Conservation (phyloP, 352 stramenopile genomes). For the Phytopythium helicoides region DNA sequence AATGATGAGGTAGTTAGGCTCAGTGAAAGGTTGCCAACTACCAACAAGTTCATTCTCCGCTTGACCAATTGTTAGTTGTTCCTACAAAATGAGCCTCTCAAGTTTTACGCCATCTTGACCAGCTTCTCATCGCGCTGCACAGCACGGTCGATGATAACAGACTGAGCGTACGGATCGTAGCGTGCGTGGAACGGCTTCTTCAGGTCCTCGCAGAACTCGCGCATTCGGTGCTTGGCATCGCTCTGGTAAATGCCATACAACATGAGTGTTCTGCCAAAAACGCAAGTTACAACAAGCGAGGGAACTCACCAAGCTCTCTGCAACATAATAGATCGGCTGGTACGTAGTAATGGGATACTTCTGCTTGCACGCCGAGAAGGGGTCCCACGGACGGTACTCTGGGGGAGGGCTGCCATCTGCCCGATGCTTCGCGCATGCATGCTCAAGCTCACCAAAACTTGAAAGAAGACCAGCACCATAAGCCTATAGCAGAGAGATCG, state of each 20-base stretch:
- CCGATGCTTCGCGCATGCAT: slow-evolving; percentile 82
- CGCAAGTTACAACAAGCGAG: not conserved
- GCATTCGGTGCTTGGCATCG: slow-evolving; percentile 94
- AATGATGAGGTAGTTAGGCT: too few relatives aligned
- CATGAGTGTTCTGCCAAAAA: not conserved
- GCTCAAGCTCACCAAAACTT: slow-evolving; percentile 97
- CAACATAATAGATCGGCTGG: slow-evolving; percentile 96
- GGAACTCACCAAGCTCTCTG: slow-evolving; percentile 86
- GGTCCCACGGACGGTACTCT: slow-evolving; percentile 94
- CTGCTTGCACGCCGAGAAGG: slow-evolving; percentile 89
- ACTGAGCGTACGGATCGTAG: slow-evolving; percentile 93
- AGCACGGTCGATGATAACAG: slow-evolving; percentile 76
- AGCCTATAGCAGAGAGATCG: slow-evolving; percentile 30
- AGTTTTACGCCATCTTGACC: slow-evolving; percentile 24
- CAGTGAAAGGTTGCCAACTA: too few relatives aligned
- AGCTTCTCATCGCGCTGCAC: slow-evolving; percentile 61
- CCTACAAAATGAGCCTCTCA: too few relatives aligned
- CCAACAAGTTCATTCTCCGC: too few relatives aligned
- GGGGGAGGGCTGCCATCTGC: slow-evolving; percentile 67
- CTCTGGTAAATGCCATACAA: slow-evolving; percentile 25
- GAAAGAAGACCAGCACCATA: slow-evolving; percentile 96
- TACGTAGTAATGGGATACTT: slow-evolving; percentile 98
- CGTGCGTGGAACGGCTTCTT: slow-evolving; percentile 94
- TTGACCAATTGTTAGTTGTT: too few relatives aligned
- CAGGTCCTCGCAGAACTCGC: slow-evolving; percentile 93